Conservation (phyloP, 768 basidiomycete genomes). For the Mycena leptocephala region DNA sequence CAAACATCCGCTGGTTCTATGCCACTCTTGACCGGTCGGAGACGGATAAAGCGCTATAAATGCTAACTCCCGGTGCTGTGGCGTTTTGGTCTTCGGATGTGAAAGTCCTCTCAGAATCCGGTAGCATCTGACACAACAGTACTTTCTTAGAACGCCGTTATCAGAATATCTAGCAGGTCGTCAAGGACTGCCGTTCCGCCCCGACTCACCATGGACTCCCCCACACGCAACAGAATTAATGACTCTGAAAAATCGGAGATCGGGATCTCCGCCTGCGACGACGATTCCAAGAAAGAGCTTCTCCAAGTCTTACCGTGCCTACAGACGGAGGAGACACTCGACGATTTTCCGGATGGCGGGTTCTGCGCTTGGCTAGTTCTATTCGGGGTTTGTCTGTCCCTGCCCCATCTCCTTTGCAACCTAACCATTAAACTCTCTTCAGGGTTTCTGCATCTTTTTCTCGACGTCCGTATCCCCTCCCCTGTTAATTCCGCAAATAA, state of each 20-base stretch:
- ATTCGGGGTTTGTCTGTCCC: not conserved
- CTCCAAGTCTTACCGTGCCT: not conserved
- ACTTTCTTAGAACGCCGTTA: not conserved
- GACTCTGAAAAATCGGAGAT: not conserved
- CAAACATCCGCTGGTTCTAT: not conserved
- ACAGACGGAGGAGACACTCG: not conserved
- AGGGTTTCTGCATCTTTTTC: not conserved
- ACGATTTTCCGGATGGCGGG: not conserved
- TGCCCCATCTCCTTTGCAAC: not conserved
- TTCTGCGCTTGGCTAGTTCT: not conserved
- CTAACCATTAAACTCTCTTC: not conserved
- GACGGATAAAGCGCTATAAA: not conserved
- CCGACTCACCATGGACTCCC: not conserved
- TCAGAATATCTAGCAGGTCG: not conserved
- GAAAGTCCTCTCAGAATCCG: not conserved
- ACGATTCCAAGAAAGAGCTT: not conserved
- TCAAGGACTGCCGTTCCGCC: not conserved
- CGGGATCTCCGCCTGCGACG: not conserved
- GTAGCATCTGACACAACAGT: not conserved
- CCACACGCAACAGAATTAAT: not conserved
- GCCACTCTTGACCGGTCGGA: not conserved
- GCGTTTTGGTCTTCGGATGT: slow-evolving; percentile 1
- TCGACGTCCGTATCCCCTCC: not conserved
- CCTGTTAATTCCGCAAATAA: not conserved
- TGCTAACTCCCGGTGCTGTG: not conserved